A percentile compares a stretch with the other conserved stretches of the same genome.
phyloP scores from a whole-genome alignment of 805 yeast genomes.

The Brettanomyces nanus region DNA sequence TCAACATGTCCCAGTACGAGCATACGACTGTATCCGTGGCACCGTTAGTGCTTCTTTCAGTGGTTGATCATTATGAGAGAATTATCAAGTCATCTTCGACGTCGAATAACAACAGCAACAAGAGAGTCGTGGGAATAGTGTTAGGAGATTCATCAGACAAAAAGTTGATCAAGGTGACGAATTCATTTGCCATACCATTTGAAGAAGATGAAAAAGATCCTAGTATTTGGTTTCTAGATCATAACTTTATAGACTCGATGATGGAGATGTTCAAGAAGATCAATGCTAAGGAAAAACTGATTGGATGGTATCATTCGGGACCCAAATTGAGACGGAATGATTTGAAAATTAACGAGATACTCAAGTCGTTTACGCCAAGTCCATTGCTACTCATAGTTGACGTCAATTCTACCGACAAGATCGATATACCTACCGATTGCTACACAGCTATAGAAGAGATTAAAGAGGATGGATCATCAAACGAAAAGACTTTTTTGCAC shows the following conservation, averaged over 20 bases:
- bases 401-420: constrained; percentile 66
- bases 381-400: constrained; percentile 88
- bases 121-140: constrained; percentile 90
- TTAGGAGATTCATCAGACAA: constrained; percentile 62
- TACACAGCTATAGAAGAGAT: constrained; percentile 91
- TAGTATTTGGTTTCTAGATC: constrained; percentile 94
- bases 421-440: constrained; percentile 94
- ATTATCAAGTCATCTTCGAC: constrained; percentile 44
- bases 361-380: constrained; percentile 71
- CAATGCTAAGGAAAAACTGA: constrained; percentile 89
- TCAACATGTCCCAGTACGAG: constrained; percentile 11
- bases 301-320: constrained; percentile 99
- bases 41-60: constrained; percentile 88
- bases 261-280: constrained; percentile 96
- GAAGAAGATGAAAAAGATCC: constrained; percentile 93
- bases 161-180: constrained; percentile 61
- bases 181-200: constrained; percentile 94
- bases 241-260: constrained; percentile 93
- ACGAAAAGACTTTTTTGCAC: constrained; percentile 88
- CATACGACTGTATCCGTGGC: constrained; percentile 77
- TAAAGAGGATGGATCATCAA: constrained; percentile 89
- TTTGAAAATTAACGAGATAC: constrained; percentile 81
- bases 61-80: constrained; percentile 91
- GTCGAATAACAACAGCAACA: constrained; percentile 30
- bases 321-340: constrained; percentile 87